phyloP scores from a whole-genome alignment of 257 asterid genomes.

The Jaltomata sinuosa region DNA sequence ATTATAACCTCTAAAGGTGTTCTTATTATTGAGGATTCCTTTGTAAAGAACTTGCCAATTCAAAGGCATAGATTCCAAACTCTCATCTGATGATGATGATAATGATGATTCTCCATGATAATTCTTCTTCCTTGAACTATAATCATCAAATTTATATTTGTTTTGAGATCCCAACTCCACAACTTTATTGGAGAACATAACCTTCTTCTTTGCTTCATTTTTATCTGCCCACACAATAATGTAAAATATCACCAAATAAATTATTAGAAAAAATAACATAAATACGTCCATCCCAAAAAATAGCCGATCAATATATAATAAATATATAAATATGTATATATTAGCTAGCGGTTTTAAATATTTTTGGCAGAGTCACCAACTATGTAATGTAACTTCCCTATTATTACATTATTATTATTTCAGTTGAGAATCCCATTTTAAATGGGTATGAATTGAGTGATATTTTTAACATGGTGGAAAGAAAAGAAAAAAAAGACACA shows the following conservation, averaged over 20 bases:
- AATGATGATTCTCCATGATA: neutral
- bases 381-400: too few species aligned
- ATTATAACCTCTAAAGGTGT: slow-evolving; percentile 14
- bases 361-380: too few species aligned
- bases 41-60: slow-evolving; percentile 71
- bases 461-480: too few species aligned
- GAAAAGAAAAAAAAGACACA: too few species aligned
- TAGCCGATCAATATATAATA: neutral
- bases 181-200: slow-evolving; percentile 32
- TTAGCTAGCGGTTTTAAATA: too few species aligned
- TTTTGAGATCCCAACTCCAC: neutral
- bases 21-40: slow-evolving; percentile 53
- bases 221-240: slow-evolving; percentile 17
- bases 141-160: neutral
- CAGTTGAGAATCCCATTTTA: too few species aligned
- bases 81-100: slow-evolving; percentile 14
- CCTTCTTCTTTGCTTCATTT: slow-evolving; percentile 31
- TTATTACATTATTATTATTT: too few species aligned
- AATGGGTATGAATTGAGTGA: too few species aligned
- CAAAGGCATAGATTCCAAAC: slow-evolving; percentile 45
- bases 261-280: neutral
- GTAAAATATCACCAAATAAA: neutral
- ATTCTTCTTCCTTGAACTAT: neutral
- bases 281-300: neutral
- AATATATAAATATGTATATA: too few species aligned